Conservation (phyloP, 306 rosid species). For the Coriaria nepalensis region DNA sequence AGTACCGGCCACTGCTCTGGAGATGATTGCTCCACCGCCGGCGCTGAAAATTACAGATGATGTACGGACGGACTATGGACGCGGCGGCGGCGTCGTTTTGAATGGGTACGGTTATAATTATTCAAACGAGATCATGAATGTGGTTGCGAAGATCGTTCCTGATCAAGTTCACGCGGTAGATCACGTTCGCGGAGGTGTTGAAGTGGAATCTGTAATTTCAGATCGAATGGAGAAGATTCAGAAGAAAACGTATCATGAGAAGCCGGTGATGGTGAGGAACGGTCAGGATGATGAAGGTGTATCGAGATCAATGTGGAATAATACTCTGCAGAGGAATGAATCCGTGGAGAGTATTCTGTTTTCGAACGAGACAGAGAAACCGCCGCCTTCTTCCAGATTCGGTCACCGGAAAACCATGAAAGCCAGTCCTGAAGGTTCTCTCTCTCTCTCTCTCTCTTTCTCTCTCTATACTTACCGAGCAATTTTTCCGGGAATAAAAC, state of each 20-base stretch:
- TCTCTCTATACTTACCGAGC: background rate
- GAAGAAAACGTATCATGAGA: constrained; percentile 10
- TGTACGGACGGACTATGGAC: background rate
- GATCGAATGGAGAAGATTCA: background rate
- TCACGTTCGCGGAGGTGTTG: background rate
- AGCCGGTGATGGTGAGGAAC: background rate
- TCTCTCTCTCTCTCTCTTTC: background rate
- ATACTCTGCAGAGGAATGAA: constrained; percentile 27
- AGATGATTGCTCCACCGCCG: constrained; percentile 3
- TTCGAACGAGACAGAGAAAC: constrained; percentile 45
- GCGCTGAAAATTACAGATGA: constrained; percentile 8
- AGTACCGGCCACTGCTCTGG: background rate
- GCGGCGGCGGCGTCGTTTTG: constrained; percentile 6
- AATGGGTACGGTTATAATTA: constrained; percentile 15
- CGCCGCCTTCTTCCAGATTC: constrained; percentile 52
- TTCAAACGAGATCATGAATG: constrained; percentile 1
- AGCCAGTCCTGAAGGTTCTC: constrained; percentile 68
- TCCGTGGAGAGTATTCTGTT: constrained; percentile 27
- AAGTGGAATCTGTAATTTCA: background rate
- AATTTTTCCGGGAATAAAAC: background rate
- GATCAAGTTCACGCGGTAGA: background rate
- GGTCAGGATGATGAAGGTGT: constrained; percentile 11
- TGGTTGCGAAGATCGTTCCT: constrained; percentile 2
- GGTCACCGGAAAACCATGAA: constrained; percentile 38
- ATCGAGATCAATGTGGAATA: constrained; percentile 1